phyloP scores from a whole-genome alignment of 805 yeast species.

The Metahyphopichia silvanorum region DNA sequence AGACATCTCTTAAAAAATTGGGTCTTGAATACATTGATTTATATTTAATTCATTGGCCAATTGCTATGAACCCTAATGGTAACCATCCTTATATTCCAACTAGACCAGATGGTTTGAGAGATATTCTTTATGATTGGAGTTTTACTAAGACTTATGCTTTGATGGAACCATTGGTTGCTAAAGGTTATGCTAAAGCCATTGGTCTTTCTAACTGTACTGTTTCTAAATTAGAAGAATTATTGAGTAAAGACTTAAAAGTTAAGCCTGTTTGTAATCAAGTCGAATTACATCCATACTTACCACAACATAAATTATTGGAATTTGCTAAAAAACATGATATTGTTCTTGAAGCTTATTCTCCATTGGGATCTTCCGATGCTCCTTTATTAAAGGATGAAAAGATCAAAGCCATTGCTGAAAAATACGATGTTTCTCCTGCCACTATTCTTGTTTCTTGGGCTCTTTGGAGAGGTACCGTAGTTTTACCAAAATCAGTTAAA shows the following conservation, averaged over 20 bases:
- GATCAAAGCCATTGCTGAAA: constrained; percentile 43
- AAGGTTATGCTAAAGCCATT: constrained; percentile 58
- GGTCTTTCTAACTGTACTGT: constrained; percentile 76
- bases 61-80: constrained; percentile 37
- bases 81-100: constrained; percentile 29
- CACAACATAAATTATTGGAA: constrained; percentile 53
- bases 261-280: constrained; percentile 74
- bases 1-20: constrained; percentile 57
- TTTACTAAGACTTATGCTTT: constrained; percentile 51
- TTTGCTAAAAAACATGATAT: constrained; percentile 31
- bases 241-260: constrained; percentile 45
- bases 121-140: constrained; percentile 28
- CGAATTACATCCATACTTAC: constrained; percentile 55
- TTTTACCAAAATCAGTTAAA: constrained; percentile 37
- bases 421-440: constrained; percentile 43
- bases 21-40: constrained; percentile 76
- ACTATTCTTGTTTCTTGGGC: constrained; percentile 59
- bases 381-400: constrained; percentile 47
- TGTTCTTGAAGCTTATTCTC: constrained; percentile 69
- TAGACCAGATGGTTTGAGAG: constrained; percentile 33
- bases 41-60: constrained; percentile 82
- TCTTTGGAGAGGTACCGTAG: constrained; percentile 51
- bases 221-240: constrained; percentile 39
- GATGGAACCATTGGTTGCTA: constrained; percentile 55
- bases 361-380: constrained; percentile 61